These are phyloP conservation scores for Vaucheria bursata DNA, from an alignment of 352 stramenopile species.

Conservation along the genomic window DNA sequence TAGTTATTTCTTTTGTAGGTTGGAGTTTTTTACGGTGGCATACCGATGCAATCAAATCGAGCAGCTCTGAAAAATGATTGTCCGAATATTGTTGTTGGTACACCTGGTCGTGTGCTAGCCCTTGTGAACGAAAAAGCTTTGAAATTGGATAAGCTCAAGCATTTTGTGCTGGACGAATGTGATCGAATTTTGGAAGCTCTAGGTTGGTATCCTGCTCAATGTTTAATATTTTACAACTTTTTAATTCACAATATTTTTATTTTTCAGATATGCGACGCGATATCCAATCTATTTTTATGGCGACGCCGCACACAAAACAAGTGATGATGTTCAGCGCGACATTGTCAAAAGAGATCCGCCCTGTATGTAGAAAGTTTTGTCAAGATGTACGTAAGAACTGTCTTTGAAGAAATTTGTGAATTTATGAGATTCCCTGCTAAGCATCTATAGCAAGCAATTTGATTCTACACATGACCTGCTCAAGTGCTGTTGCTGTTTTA, in stretches of 20 bases:
- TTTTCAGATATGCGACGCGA: conserved; percentile 90
- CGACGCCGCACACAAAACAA: conserved; percentile 98
- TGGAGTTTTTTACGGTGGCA: conserved; percentile 89
- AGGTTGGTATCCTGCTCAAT: conserved; percentile 53
- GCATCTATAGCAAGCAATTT: no score
- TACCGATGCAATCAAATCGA: conserved; percentile 78
- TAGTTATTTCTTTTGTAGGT: conserved; percentile 46
- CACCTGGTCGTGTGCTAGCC: conserved; percentile 83
- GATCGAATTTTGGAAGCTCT: conserved; percentile 98
- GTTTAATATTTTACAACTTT: neutral
- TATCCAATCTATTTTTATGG: conserved; percentile 98
- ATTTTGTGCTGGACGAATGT: conserved; percentile 99
- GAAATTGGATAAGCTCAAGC: conserved; percentile 97
- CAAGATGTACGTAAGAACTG: conserved; percentile 73
- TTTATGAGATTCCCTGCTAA: no score
- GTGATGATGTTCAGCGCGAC: conserved; percentile 98
- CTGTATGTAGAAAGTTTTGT: conserved; percentile 99
- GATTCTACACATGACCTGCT: no score
- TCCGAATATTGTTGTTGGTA: conserved; percentile 76
- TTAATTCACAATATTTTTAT: neutral
- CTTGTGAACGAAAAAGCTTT: conserved; percentile 84
- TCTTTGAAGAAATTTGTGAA: conserved; percentile 99
- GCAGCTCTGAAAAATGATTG: conserved; percentile 91
- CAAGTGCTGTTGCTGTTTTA: no score
- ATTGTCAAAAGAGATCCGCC: conserved; percentile 95